Conservation (phyloP, 2,329 filamentous ascomycete genomes). For the Aquanectria penicillioides region DNA sequence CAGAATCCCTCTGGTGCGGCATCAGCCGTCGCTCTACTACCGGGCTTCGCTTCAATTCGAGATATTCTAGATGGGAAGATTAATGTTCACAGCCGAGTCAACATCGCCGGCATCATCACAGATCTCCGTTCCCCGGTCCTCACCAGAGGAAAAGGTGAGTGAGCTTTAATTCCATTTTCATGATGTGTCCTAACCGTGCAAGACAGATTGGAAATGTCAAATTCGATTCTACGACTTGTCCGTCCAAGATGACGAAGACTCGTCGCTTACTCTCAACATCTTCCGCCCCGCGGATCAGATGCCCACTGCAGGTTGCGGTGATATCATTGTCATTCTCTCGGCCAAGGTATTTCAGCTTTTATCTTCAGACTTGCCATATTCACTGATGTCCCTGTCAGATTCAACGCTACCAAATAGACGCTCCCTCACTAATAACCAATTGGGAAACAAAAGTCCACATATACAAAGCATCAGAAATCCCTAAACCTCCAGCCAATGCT, state of each 20-base stretch:
- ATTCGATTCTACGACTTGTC: slow-evolving; percentile 70
- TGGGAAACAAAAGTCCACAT: slow-evolving; percentile 55
- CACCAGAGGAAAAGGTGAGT: slow-evolving; percentile 63
- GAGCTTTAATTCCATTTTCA: not conserved
- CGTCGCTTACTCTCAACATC: slow-evolving; percentile 62
- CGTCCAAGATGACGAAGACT: slow-evolving; percentile 53
- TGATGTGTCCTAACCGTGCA: slow-evolving; percentile 20
- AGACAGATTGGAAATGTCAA: slow-evolving; percentile 68
- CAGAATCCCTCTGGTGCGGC: slow-evolving; percentile 12
- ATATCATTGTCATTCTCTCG: slow-evolving; percentile 57
- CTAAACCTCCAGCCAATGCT: slow-evolving; percentile 50
- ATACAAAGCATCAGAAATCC: slow-evolving; percentile 48
- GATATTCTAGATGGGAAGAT: slow-evolving; percentile 55
- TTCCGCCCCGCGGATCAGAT: slow-evolving; percentile 65
- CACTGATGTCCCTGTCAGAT: slow-evolving; percentile 45
- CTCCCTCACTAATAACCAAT: slow-evolving; percentile 57
- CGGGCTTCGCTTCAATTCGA: slow-evolving; percentile 45
- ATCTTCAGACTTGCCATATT: slow-evolving; percentile 6
- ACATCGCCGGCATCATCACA: slow-evolving; percentile 76
- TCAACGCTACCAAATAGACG: slow-evolving; percentile 48
- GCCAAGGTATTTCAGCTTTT: slow-evolving; percentile 57
- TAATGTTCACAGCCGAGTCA: slow-evolving; percentile 52
- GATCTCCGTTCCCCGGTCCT: slow-evolving; percentile 66
- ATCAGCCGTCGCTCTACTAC: slow-evolving; percentile 27
- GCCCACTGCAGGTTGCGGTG: slow-evolving; percentile 55